Percentiles rank a stretch among this genome's conserved stretches.
Conservation (phyloP, 441 rosid species). For the Geranium incanum region DNA sequence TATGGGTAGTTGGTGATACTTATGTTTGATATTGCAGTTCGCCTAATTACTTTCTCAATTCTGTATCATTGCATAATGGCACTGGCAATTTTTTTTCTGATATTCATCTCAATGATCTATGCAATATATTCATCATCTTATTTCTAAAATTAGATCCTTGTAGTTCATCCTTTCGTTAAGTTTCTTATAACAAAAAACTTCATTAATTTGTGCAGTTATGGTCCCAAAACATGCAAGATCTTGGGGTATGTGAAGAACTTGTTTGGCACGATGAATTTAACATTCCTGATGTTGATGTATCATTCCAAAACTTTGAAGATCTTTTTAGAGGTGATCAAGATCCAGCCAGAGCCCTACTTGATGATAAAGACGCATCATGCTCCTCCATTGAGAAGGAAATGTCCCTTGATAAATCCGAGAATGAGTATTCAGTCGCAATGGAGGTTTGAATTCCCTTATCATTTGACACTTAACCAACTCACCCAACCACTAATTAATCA, state of each 20-base stretch:
- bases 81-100: neutral
- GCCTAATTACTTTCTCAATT: neutral
- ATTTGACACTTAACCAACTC: neutral
- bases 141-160: neutral
- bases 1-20: neutral
- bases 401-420: slow-evolving; percentile 29
- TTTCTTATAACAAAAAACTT: neutral
- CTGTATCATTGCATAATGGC: neutral
- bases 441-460: slow-evolving; percentile 27
- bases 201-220: slow-evolving; percentile 43
- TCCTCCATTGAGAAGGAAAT: slow-evolving; percentile 31
- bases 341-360: slow-evolving; percentile 23
- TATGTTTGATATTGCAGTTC: neutral
- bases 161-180: neutral
- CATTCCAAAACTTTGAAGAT: slow-evolving; percentile 68
- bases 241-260: slow-evolving; percentile 69
- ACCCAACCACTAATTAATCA: neutral
- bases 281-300: slow-evolving; percentile 72
- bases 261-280: slow-evolving; percentile 43
- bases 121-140: neutral
- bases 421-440: slow-evolving; percentile 18
- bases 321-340: slow-evolving; percentile 58
- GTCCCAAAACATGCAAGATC: slow-evolving; percentile 77
- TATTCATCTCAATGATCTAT: neutral
- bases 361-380: slow-evolving; percentile 23